phyloP scores from a whole-genome alignment of 352 stramenopile genomes.

The Phytophthora fragariaefolia region DNA sequence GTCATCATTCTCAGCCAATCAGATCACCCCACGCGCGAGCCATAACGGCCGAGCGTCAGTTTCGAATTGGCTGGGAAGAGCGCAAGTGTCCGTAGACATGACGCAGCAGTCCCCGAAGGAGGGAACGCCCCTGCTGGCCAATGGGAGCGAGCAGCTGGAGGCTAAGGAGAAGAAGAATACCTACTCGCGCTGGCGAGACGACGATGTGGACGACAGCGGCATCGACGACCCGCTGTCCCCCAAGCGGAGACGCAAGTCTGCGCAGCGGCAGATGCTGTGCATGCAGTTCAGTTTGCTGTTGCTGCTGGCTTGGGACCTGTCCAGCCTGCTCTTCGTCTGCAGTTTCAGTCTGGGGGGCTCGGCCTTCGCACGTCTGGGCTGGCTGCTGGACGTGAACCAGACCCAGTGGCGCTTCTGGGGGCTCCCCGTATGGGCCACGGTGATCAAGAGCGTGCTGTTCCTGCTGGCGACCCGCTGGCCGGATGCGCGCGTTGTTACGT shows the following conservation, averaged over 20 bases:
- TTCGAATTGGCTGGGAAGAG: constrained; percentile 8
- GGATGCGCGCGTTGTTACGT: constrained; percentile 43
- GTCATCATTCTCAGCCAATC: constrained; percentile 12
- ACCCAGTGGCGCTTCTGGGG: constrained; percentile 81
- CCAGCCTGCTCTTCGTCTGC: constrained; percentile 57
- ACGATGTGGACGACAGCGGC: constrained; percentile 35
- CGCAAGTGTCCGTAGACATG: constrained; percentile 22
- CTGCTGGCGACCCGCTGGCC: constrained; percentile 58
- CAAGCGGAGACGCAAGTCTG: constrained; percentile 33
- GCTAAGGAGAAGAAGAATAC: constrained; percentile 45
- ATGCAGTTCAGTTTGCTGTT: constrained; percentile 74
- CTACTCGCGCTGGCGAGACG: constrained; percentile 60
- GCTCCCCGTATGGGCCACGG: constrained; percentile 66
- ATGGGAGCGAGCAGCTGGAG: constrained; percentile 15
- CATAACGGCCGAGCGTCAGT: constrained; percentile 22
- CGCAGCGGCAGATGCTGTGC: constrained; percentile 65
- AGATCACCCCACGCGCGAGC: constrained; percentile 5
- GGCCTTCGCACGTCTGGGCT: constrained; percentile 45
- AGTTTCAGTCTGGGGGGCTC: constrained; percentile 55
- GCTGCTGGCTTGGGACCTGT: constrained; percentile 57
- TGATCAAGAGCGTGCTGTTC: constrained; percentile 70
- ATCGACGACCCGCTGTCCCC: constrained; percentile 11
- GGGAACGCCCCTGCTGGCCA: constrained; percentile 48
- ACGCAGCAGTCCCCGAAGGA: constrained; percentile 33
- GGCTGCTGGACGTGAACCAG: constrained; percentile 53